A percentile compares a stretch with the other conserved stretches of the same genome.
phyloP scores from a whole-genome alignment of 352 stramenopile species.

The Phytopythium cucurbitacearum region DNA sequence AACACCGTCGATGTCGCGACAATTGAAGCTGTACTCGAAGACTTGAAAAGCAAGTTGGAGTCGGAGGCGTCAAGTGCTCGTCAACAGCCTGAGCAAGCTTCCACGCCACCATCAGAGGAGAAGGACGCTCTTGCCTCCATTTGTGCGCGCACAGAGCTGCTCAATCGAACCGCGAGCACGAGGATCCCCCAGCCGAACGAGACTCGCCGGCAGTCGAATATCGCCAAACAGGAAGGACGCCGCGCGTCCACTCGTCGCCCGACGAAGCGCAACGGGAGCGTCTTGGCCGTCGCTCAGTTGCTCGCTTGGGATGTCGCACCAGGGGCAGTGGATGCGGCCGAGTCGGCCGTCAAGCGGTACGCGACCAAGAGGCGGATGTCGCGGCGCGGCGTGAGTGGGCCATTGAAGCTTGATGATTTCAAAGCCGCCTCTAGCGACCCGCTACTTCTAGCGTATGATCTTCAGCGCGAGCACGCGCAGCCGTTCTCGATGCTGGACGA shows the following conservation, averaged over 20 bases:
- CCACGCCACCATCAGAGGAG: too few species aligned
- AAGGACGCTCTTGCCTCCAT: too few species aligned
- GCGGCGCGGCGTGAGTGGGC: constrained; percentile 15
- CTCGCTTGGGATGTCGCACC: constrained; percentile 2
- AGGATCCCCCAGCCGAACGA: too few species aligned
- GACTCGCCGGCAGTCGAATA: too few species aligned
- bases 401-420: neutral
- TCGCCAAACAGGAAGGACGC: neutral
- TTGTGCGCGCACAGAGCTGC: too few species aligned
- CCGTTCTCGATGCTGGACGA: constrained; percentile 53
- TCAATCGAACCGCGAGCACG: too few species aligned
- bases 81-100: too few species aligned
- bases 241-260: neutral
- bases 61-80: too few species aligned
- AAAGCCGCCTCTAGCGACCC: constrained; percentile 14
- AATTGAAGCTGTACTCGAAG: too few species aligned
- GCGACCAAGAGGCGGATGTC: constrained; percentile 24
- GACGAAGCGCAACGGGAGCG: constrained; percentile 3
- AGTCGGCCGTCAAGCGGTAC: constrained; percentile 21
- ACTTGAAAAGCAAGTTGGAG: too few species aligned
- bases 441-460: constrained; percentile 53
- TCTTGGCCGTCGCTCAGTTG: constrained; percentile 3
- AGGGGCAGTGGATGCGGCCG: constrained; percentile 12
- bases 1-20: too few species aligned
- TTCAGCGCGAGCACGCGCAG: constrained; percentile 37